phyloP scores from a whole-genome alignment of 257 asterid genomes.

The Forsythia suspensa region DNA sequence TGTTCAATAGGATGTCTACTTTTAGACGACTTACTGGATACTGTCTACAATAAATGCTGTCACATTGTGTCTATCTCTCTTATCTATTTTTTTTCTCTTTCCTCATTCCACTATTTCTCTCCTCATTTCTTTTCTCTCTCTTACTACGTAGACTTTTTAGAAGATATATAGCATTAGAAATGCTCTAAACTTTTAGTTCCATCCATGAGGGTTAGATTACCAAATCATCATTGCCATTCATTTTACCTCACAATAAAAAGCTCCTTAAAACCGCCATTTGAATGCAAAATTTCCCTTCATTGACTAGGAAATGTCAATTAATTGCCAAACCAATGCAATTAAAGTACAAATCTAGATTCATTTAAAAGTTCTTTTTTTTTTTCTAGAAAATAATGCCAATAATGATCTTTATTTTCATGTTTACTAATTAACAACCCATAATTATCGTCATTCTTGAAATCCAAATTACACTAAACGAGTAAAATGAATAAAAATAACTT shows the following conservation, averaged over 20 bases:
- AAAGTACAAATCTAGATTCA: background rate
- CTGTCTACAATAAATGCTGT: no score
- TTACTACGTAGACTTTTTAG: no score
- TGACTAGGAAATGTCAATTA: background rate
- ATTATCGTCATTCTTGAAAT: background rate
- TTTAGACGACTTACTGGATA: no score
- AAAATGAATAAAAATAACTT: no score
- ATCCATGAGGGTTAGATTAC: background rate
- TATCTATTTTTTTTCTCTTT: no score
- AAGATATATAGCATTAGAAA: no score
- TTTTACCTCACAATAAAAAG: background rate
- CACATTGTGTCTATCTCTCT: no score
- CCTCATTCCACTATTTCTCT: no score
- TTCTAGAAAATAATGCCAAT: background rate
- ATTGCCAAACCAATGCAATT: background rate
- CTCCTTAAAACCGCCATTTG: background rate
- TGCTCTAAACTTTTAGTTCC: no score
- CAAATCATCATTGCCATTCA: background rate
- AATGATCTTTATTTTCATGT: background rate
- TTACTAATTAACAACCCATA: background rate
- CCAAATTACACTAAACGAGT: background rate
- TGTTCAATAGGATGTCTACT: no score
- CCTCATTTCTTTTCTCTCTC: no score
- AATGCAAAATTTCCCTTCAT: background rate
- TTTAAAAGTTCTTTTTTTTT: no score